Percentiles rank a stretch among this genome's conserved stretches.
Conservation (phyloP, 1,139 yeast species). For the Pichia norvegensis region DNA sequence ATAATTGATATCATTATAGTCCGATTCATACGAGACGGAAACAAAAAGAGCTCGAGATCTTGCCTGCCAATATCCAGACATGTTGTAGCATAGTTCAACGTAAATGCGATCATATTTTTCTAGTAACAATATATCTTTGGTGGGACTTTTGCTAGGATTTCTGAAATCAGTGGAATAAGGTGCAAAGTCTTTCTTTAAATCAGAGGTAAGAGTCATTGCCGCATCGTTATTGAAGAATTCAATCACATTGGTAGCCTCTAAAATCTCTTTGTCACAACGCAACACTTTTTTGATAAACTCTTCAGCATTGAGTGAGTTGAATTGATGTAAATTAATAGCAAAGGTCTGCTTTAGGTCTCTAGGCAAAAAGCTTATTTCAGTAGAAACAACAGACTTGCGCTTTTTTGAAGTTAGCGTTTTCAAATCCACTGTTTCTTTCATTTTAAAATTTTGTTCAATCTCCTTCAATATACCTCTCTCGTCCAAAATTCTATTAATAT, state of each 20-base stretch:
- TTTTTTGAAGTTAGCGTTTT: constrained; percentile 4
- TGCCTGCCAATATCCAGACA: constrained; percentile 78
- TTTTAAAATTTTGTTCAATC: constrained; percentile 71
- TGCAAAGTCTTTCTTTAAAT: constrained; percentile 55
- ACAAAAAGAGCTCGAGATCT: constrained; percentile 73
- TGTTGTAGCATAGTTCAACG: constrained; percentile 67
- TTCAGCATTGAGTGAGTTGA: constrained; percentile 44
- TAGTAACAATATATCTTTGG: constrained; percentile 52
- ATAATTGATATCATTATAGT: constrained; percentile 57
- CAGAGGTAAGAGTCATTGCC: constrained; percentile 55
- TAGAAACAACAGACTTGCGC: constrained; percentile 1
- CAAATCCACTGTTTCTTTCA: constrained; percentile 35
- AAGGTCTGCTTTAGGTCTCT: constrained; percentile 73
- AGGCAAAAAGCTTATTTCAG: constrained; percentile 51
- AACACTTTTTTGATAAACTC: constrained; percentile 52
- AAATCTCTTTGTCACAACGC: constrained; percentile 52
- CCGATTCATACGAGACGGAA: constrained; percentile 61
- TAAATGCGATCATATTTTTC: constrained; percentile 78
- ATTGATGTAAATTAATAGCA: constrained; percentile 66
- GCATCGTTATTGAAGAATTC: constrained; percentile 69
- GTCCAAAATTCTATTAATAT: constrained; percentile 44
- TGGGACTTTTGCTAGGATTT: constrained; percentile 32
- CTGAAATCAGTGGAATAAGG: constrained; percentile 49
- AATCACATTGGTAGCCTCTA: constrained; percentile 52
- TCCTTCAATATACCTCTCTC: constrained; percentile 71